Conservation (phyloP, 2,329 filamentous ascomycete species). For the Arthroderma sp. region DNA sequence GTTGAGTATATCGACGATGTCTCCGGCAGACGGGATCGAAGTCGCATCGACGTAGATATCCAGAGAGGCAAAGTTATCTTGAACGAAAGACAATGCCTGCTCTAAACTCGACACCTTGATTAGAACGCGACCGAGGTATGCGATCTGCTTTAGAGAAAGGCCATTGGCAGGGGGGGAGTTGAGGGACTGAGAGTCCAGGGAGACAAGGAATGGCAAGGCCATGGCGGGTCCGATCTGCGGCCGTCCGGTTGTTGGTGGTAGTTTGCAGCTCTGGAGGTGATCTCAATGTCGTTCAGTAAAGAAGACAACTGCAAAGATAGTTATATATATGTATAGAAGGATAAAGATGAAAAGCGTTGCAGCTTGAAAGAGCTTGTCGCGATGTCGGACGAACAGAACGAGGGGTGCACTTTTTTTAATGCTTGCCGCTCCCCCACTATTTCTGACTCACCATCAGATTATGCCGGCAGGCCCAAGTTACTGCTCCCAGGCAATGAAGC, state of each 20-base stretch:
- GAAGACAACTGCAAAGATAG: too few relatives aligned
- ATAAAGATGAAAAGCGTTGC: constrained; percentile 1
- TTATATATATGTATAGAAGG: neutral
- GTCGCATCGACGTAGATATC: constrained; percentile 66
- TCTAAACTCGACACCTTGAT: constrained; percentile 33
- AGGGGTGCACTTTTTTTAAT: too few relatives aligned
- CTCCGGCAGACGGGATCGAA: constrained; percentile 51
- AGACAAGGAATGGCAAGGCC: constrained; percentile 31
- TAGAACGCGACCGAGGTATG: constrained; percentile 47
- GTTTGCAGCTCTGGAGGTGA: too few relatives aligned
- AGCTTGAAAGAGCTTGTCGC: neutral
- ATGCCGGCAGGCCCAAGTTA: too few relatives aligned
- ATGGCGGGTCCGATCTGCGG: constrained; percentile 16
- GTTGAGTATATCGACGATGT: constrained; percentile 70
- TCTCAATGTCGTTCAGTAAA: too few relatives aligned
- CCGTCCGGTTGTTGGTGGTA: neutral
- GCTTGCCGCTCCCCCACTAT: too few relatives aligned
- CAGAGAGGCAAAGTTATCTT: constrained; percentile 42
- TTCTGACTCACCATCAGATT: too few relatives aligned
- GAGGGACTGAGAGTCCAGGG: constrained; percentile 20
- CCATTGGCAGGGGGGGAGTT: constrained; percentile 35
- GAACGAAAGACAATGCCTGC: constrained; percentile 39
- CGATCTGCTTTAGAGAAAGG: constrained; percentile 40
- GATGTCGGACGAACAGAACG: too few relatives aligned
- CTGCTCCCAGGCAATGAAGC: too few relatives aligned